These are phyloP conservation scores for Trichosporon sp. DNA, from an alignment of 1,284 basidiomycete species.

Conservation along the genomic window DNA sequence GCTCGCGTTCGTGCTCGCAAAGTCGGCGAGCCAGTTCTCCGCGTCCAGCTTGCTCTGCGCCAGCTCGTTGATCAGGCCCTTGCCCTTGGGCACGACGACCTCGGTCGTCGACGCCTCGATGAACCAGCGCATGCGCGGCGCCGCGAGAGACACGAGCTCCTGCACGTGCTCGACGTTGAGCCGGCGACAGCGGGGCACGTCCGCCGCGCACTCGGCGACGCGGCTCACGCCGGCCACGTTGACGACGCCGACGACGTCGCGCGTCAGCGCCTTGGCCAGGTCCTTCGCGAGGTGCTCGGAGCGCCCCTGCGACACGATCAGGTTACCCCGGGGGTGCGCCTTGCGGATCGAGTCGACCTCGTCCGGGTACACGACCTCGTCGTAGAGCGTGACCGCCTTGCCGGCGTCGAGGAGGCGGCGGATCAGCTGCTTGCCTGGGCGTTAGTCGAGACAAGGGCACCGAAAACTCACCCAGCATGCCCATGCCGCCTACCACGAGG, in stretches of 20 bases:
- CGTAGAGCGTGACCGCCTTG: conserved; percentile 26
- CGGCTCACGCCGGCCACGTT: conserved; percentile 38
- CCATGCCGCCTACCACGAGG: conserved; percentile 1
- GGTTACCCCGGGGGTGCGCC: conserved; percentile 15
- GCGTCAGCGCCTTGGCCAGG: not conserved
- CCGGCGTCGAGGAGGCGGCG: conserved; percentile 20
- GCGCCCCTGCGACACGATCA: conserved; percentile 6
- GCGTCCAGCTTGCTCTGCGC: conserved; percentile 29
- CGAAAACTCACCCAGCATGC: not conserved
- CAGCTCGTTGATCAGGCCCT: conserved; percentile 31
- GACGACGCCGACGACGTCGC: conserved; percentile 33
- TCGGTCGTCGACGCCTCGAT: conserved; percentile 36
- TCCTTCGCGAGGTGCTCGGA: not conserved
- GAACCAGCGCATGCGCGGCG: conserved; percentile 30
- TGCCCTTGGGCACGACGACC: conserved; percentile 24
- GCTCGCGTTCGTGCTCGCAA: conserved; percentile 1
- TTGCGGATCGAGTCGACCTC: conserved; percentile 20
- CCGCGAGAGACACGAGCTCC: conserved; percentile 21
- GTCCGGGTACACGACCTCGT: conserved; percentile 23
- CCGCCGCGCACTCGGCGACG: conserved; percentile 34
- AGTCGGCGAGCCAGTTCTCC: conserved; percentile 23
- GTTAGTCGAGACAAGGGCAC: not conserved
- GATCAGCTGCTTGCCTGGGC: conserved; percentile 26
- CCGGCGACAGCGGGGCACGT: conserved; percentile 32
- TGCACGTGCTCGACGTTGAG: conserved; percentile 36